phyloP scores from a whole-genome alignment of 768 basidiomycete species.

The Phylloporus sp. region DNA sequence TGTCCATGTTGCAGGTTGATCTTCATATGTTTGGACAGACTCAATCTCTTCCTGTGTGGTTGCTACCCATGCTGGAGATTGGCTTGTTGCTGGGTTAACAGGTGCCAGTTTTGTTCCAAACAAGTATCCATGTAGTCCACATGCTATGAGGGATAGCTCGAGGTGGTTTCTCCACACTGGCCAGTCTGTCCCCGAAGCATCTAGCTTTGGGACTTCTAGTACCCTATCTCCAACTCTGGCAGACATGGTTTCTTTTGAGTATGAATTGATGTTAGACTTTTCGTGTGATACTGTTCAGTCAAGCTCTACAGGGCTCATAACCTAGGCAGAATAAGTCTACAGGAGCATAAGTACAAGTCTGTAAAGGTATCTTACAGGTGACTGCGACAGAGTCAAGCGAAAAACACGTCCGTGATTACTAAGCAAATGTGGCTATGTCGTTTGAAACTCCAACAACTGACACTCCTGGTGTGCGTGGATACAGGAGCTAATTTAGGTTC shows the following conservation, averaged over 20 bases:
- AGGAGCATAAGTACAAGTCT: too few species aligned
- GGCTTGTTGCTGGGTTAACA: background rate
- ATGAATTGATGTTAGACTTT: background rate
- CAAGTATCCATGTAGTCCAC: background rate
- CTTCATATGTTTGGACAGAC: background rate
- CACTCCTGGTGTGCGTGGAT: too few species aligned
- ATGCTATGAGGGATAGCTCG: background rate
- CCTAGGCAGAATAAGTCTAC: background rate
- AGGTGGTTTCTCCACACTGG: background rate
- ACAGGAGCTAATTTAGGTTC: too few species aligned
- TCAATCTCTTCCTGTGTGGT: background rate
- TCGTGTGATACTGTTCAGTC: background rate
- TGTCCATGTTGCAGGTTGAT: background rate
- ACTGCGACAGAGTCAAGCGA: too few species aligned
- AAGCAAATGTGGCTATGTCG: too few species aligned
- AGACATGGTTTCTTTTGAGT: background rate
- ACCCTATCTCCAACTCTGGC: background rate
- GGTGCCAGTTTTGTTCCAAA: background rate
- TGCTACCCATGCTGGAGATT: background rate
- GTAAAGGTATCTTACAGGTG: too few species aligned
- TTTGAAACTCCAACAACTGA: too few species aligned
- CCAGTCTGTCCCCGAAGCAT: background rate
- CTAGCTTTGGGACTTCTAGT: background rate
- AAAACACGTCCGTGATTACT: too few species aligned
- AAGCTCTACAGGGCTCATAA: background rate